Evolutionary conservation across 805 yeast genomes (phyloP).

Genomic region (Debaryomyces hansenii): DNA sequence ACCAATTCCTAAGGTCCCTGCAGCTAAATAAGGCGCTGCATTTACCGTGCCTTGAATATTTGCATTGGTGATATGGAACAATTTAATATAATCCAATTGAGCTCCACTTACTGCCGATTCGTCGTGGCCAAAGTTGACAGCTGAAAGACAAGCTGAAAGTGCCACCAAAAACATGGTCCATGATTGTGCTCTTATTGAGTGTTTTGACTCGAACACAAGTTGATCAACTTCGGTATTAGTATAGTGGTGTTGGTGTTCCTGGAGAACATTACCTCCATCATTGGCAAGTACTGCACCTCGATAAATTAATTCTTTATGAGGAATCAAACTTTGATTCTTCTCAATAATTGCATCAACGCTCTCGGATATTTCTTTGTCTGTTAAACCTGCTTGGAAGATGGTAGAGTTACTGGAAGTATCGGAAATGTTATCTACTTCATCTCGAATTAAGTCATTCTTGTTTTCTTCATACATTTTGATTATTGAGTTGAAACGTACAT

Average conservation of each 20-base stretch:
- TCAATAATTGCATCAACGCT: too few species aligned
- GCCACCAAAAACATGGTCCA: not conserved
- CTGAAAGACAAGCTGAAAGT: not conserved
- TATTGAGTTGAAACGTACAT: too few species aligned
- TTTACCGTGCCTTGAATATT: constrained; percentile 12
- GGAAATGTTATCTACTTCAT: too few species aligned
- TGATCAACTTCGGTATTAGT: not conserved
- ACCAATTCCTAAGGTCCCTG: constrained; percentile 9
- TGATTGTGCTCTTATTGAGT: not conserved
- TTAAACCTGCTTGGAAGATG: too few species aligned
- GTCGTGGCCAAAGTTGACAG: constrained; percentile 11
- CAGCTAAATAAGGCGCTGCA: constrained; percentile 10
- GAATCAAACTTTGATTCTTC: too few species aligned
- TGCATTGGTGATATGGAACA: constrained; percentile 4
- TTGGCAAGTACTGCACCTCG: not conserved
- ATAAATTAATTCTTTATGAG: too few species aligned
- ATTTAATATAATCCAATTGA: constrained; percentile 7
- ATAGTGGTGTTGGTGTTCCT: not conserved
- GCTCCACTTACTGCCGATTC: constrained; percentile 19
- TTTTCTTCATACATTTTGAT: too few species aligned
- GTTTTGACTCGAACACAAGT: not conserved
- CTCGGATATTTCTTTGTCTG: too few species aligned
- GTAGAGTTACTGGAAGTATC: too few species aligned
- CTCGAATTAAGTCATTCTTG: too few species aligned
- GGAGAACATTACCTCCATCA: not conserved